Evolutionary conservation across 768 basidiomycete genomes (phyloP).

Genomic region (Termitomyces sp.): DNA sequence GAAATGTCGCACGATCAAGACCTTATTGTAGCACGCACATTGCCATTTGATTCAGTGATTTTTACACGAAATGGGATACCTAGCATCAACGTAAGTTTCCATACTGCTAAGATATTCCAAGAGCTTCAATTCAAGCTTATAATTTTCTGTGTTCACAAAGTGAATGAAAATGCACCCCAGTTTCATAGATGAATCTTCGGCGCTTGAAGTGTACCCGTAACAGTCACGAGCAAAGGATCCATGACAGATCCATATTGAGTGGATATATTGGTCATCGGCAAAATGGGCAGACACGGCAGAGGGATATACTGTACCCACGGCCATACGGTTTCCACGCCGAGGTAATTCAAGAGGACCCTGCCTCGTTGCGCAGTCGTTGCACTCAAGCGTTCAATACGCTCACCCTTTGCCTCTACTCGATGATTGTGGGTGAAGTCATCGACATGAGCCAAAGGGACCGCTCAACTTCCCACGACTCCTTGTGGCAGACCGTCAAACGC

Average conservation of each 20-base stretch:
- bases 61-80: too few relatives aligned
- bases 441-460: background rate
- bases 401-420: background rate
- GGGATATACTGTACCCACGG: constrained; percentile 1
- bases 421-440: background rate
- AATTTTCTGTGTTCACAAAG: background rate
- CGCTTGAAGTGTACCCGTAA: background rate
- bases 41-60: background rate
- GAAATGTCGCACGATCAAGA: background rate
- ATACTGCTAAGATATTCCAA: background rate
- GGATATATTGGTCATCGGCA: background rate
- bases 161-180: background rate
- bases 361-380: background rate
- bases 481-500: background rate
- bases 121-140: background rate
- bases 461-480: constrained; percentile 3
- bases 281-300: background rate
- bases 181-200: background rate
- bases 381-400: background rate
- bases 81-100: background rate
- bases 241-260: constrained; percentile 2
- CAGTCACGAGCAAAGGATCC: background rate
- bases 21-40: background rate
- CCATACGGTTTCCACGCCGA: background rate
- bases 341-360: background rate